Evolutionary conservation across 768 basidiomycete species (phyloP), one percentile per base, ranked within the genome.

Genomic region (Saitozyma podzolica): DNA sequence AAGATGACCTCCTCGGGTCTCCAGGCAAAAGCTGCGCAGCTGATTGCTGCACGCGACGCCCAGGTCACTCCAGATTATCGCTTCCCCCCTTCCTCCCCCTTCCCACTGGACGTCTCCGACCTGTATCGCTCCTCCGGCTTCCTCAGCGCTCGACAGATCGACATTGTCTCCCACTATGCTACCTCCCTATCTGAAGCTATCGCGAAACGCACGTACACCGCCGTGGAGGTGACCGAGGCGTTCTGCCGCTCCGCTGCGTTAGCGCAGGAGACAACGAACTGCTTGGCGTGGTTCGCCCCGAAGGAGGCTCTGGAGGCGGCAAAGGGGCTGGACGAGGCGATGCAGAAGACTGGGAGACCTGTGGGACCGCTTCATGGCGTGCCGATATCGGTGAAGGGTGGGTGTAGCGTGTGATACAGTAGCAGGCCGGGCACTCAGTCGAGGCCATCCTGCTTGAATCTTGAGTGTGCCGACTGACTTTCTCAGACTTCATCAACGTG

Each of bases 211-310:
- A 19, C 43, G 42, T 70, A 60, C 54, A 63, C 66, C 3, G 47
- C 68, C 9, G 52, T 63, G 2, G 53, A 62, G n/a, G 69, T 69
- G 13, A 59, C 61, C n/a, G 50, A 19, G 16, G 69, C 69, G 9
- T 74, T 69, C 49, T 19, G 54, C n/a, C 61, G 60, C 42, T 43
- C 64, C 0, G 75, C 75, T 8, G 51, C 50, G 4, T 51, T 66
- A 1, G 73, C 67, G 0, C 75, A 77, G 41, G 62, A 73, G 37
- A 29, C 41, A n/a, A 75, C 74, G 16, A 80, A 80, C 55, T 76
- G 78, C 59, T 56, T 78, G 40, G 67, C 70, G 10, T 63, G 58
- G 16, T 61, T 62, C 40, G 66, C 55, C 47, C 10, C 47, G 5
- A 52, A 61, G 8, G 62, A 61, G 19, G 66, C 58, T 6, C 51